A percentile compares a stretch with the other conserved stretches of the same genome.
Evolutionary conservation across 1,284 basidiomycete species (phyloP).

Genomic region (Ganoderma resinaceum): DNA sequence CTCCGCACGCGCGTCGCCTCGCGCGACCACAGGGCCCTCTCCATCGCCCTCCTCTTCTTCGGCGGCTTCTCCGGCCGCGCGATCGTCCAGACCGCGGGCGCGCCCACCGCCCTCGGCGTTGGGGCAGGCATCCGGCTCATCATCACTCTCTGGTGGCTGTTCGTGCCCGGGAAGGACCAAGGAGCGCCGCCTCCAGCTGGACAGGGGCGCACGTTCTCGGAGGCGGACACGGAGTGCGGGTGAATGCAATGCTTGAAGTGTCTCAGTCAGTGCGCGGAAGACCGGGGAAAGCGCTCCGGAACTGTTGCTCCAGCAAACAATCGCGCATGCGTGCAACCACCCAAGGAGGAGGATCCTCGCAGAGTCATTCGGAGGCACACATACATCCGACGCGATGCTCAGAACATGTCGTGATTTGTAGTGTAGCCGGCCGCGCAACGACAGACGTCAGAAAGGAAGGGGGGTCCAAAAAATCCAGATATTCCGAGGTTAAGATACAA

Average conservation of each 20-base stretch:
- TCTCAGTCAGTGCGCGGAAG: no score
- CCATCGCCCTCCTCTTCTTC: slow-evolving; percentile 70
- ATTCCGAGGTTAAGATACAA: background rate
- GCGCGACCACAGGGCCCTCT: slow-evolving; percentile 78
- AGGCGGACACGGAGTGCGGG: background rate
- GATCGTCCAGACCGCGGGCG: slow-evolving; percentile 66
- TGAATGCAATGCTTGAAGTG: no score
- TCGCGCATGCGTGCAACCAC: no score
- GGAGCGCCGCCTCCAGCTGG: slow-evolving; percentile 40
- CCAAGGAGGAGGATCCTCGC: no score
- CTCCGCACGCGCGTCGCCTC: slow-evolving; percentile 57
- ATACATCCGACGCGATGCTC: no score
- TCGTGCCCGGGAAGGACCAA: slow-evolving; percentile 55
- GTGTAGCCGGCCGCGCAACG: no score
- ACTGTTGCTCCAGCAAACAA: no score
- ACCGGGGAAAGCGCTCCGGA: no score
- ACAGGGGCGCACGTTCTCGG: slow-evolving; percentile 12
- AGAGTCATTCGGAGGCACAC: no score
- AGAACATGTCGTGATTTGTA: no score
- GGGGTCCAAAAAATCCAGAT: background rate
- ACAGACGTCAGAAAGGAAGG: no score
- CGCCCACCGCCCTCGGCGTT: slow-evolving; percentile 75
- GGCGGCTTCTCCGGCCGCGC: slow-evolving; percentile 79
- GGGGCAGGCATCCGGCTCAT: slow-evolving; percentile 70
- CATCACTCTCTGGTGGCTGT: slow-evolving; percentile 72